Conservation (phyloP, 805 yeast species). For the Novakomyces olei region DNA sequence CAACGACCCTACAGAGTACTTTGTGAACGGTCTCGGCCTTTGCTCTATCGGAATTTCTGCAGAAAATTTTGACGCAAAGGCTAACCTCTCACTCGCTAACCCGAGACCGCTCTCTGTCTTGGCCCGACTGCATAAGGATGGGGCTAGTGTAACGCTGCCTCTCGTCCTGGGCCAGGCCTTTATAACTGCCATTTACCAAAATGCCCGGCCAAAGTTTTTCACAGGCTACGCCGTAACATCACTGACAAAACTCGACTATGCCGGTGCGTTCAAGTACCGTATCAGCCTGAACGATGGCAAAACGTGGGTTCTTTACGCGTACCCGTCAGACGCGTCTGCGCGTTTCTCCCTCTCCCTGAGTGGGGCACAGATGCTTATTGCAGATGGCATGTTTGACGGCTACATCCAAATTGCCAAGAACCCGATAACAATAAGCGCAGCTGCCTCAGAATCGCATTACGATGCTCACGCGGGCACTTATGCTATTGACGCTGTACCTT, state of each 20-base stretch:
- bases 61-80: slow-evolving; percentile 20
- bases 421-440: slow-evolving; percentile 12
- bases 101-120: slow-evolving; percentile 10
- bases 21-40: slow-evolving; percentile 32
- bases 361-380: slow-evolving; percentile 21
- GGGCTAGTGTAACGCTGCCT: slow-evolving; percentile 15
- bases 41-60: slow-evolving; percentile 38
- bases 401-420: slow-evolving; percentile 40
- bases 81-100: slow-evolving; percentile 11
- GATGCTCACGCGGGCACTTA: slow-evolving; percentile 45
- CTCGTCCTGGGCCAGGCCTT: slow-evolving; percentile 42
- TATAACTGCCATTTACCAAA: slow-evolving; percentile 26
- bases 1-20: slow-evolving; percentile 24
- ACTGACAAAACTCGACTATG: slow-evolving; percentile 21
- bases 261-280: slow-evolving; percentile 31
- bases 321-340: slow-evolving; percentile 12
- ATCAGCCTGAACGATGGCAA: slow-evolving; percentile 32
- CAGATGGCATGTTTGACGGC: slow-evolving; percentile 24
- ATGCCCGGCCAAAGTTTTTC: slow-evolving; percentile 11
- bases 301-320: slow-evolving; percentile 46
- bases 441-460: slow-evolving; percentile 18
- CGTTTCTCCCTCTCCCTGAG: slow-evolving; percentile 15
- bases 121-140: slow-evolving; percentile 7
- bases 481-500: slow-evolving; percentile 26
- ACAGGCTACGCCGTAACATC: slow-evolving; percentile 26